Conservation (phyloP, 257 asterid genomes). For the Lithospermum erythrorhizon region DNA sequence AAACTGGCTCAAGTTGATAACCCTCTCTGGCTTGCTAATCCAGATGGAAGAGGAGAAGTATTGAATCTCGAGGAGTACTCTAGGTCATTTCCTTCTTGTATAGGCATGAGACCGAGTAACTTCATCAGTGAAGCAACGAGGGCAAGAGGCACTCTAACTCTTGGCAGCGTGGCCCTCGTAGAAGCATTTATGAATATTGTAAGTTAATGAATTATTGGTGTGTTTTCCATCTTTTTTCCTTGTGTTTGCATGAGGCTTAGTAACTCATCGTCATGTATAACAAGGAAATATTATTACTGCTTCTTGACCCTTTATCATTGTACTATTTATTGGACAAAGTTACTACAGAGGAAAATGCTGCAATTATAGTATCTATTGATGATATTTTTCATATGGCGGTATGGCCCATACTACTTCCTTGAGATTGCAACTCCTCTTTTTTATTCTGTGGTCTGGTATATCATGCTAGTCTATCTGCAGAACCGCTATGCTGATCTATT, state of each 20-base stretch:
- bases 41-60: slow-evolving; percentile 38
- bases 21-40: slow-evolving; percentile 55
- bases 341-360: no score
- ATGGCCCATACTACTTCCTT: no score
- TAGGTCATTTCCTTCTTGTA: slow-evolving; percentile 46
- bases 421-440: neutral
- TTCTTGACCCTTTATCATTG: no score
- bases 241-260: no score
- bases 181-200: slow-evolving; percentile 71
- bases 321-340: no score
- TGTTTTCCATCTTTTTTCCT: no score
- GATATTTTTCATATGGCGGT: no score
- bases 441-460: neutral
- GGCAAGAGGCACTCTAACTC: slow-evolving; percentile 44
- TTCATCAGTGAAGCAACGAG: slow-evolving; percentile 60
- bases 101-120: slow-evolving; percentile 41
- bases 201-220: slow-evolving; percentile 12
- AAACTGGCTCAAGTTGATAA: slow-evolving; percentile 49
- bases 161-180: slow-evolving; percentile 34
- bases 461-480: slow-evolving; percentile 13
- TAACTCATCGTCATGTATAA: no score
- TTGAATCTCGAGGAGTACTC: slow-evolving; percentile 61
- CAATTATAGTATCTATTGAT: no score
- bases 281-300: no score
- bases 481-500: slow-evolving; percentile 70